Evolutionary conservation across 352 stramenopile genomes (phyloP).

Genomic region (Pythium chondricola): DNA sequence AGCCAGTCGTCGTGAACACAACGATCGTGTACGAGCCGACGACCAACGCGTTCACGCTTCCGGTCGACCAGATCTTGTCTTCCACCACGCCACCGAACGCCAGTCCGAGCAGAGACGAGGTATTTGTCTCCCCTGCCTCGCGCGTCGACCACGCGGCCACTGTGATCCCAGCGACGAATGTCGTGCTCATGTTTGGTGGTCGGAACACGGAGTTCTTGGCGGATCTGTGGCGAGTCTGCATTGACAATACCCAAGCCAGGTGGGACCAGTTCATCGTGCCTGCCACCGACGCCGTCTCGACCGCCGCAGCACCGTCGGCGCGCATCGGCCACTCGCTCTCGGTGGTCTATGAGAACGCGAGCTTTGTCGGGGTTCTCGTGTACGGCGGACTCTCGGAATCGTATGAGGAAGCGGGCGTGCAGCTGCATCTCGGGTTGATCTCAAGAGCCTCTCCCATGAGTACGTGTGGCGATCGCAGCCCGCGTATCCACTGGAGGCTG

Average conservation of each 20-base stretch:
- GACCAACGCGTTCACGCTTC: constrained; percentile 32
- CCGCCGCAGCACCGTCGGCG: constrained; percentile 21
- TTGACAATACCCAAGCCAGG: constrained; percentile 24
- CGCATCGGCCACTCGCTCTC: constrained; percentile 60
- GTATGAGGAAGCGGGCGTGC: constrained; percentile 30
- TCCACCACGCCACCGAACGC: constrained; percentile 10
- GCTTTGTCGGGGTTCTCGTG: constrained; percentile 30
- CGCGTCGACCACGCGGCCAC: constrained; percentile 50
- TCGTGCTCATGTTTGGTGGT: constrained; percentile 48
- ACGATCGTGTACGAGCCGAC: constrained; percentile 46
- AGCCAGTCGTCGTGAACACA: constrained; percentile 48
- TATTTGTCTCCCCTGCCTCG: constrained; percentile 55
- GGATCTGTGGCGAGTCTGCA: constrained; percentile 53
- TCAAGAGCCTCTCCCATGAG: constrained; percentile 20
- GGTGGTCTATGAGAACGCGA: constrained; percentile 44
- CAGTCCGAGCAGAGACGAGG: constrained; percentile 24
- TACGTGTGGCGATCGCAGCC: constrained; percentile 18
- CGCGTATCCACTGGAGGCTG: constrained; percentile 33
- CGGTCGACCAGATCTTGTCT: constrained; percentile 47
- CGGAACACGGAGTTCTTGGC: constrained; percentile 51
- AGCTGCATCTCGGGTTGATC: constrained; percentile 42
- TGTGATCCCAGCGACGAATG: constrained; percentile 7
- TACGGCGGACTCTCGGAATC: constrained; percentile 43
- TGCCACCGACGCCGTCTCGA: constrained; percentile 22
- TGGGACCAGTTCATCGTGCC: constrained; percentile 53